A percentile compares a stretch with the other conserved stretches of the same genome.
Conservation (phyloP, 2,329 filamentous ascomycete species). For the Tolypocladium paradoxum region DNA sequence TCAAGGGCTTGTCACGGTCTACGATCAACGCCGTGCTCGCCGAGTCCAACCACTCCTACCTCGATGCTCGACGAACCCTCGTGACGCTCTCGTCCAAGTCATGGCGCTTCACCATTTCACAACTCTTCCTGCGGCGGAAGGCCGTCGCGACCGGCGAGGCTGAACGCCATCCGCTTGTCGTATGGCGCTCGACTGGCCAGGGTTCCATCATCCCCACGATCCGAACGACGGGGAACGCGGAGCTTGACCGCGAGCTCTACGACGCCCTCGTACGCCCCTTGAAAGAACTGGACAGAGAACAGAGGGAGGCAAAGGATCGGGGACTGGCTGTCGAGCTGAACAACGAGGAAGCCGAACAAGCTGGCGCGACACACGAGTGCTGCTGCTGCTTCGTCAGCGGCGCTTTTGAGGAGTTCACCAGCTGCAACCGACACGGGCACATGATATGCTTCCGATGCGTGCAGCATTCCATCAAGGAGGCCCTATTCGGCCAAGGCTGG, state of each 20-base stretch:
- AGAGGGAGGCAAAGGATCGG: constrained; percentile 40
- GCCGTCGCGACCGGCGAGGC: constrained; percentile 40
- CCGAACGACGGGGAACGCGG: constrained; percentile 52
- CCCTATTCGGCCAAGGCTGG: constrained; percentile 90
- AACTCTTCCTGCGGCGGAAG: constrained; percentile 58
- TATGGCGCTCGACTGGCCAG: constrained; percentile 47
- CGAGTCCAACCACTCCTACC: constrained; percentile 71
- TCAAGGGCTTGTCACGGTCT: constrained; percentile 61
- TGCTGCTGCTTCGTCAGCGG: constrained; percentile 65
- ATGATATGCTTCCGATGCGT: constrained; percentile 77
- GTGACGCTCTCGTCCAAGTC: constrained; percentile 60
- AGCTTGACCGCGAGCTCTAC: constrained; percentile 53
- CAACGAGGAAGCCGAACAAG: constrained; percentile 46
- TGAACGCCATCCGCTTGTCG: constrained; percentile 51
- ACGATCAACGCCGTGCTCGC: constrained; percentile 70
- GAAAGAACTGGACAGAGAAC: constrained; percentile 28
- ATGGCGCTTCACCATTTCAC: constrained; percentile 66
- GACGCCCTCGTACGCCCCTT: constrained; percentile 45
- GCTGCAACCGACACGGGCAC: constrained; percentile 59
- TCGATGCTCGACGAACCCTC: constrained; percentile 58
- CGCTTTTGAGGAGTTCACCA: constrained; percentile 62
- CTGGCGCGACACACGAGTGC: constrained; percentile 54
- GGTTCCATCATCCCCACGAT: constrained; percentile 50
- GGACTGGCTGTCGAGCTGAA: constrained; percentile 43
- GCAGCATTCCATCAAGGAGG: constrained; percentile 70